Base-by-base conservation (phyloP, 2,329 filamentous ascomycete species). In the Stachybotrys echinatus region DNA sequence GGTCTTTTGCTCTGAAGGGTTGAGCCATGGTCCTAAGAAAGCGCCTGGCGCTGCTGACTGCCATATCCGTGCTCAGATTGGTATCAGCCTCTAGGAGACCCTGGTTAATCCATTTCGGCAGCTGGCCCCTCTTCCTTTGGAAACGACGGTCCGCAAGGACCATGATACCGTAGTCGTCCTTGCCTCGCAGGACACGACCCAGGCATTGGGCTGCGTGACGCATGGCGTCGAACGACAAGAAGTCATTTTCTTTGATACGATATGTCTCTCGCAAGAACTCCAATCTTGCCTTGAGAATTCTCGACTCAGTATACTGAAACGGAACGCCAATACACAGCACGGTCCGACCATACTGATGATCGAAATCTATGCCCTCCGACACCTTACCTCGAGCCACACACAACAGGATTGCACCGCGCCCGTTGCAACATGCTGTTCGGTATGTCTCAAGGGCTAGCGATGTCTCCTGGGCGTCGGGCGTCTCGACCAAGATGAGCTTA, bases 101-200 rank as follows among this genome's bases (percentile, higher is more conserved):
- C 64, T 95, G 88, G 55, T 86, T 88, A 63, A 99, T 99, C 94
- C 94, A 99, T 65, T 96, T 96, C 12, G 94, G 94, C 23, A 99
- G 76, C 70, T 99, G 95, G 3, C 70, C 77, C 37, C 91, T 80
- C 72, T 97, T 97, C 73, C 94, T 95, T 65, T 90, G 86, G 68
- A 96, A 99, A 18, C 94, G 84, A 40, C 89, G 85, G 67, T 99
- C 94, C 2, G 95, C 94, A 23, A 99, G 77, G 5, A 99, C 92
- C 94, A 99, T 99, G 74, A 99, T 89, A n/a, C 94, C 94, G 68
- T 99, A 99, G 69, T 99, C 94, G 64, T 99, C 95, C 68, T 99
- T 99, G 21, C 94, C 94, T 60, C 94, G 81, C 54, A 99, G 75
- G 42, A 99, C 94, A 65, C 94, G 92, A 14, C 94, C 95, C 2